Conservation (phyloP, 371 early-diverging fungal genomes). For the Chytridium lagenaria region DNA sequence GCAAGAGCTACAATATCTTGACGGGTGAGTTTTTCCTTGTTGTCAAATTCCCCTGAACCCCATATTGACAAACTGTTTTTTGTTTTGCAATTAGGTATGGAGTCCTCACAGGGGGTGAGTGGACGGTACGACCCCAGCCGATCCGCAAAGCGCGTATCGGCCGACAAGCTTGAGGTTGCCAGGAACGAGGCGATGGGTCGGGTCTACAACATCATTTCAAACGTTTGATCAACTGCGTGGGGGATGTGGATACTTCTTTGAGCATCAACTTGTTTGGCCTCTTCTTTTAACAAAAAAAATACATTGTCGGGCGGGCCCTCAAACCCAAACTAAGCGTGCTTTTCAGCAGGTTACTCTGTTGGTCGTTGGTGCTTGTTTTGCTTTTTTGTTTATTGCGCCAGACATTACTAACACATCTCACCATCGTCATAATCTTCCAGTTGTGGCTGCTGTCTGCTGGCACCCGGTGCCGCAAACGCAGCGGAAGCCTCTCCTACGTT, state of each 20-base stretch:
- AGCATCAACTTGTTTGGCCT: neutral
- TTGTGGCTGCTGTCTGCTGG: neutral
- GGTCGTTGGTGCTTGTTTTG: too few species aligned
- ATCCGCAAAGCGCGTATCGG: constrained; percentile 23
- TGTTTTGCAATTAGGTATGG: neutral
- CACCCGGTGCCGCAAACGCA: neutral
- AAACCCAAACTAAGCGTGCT: too few species aligned
- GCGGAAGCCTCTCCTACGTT: neutral
- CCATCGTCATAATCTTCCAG: constrained; percentile 4
- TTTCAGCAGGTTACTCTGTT: too few species aligned
- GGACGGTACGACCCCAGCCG: constrained; percentile 17
- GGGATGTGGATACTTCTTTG: neutral
- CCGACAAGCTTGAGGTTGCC: constrained; percentile 21
- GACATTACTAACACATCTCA: neutral
- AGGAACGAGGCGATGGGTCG: constrained; percentile 6
- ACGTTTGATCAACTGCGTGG: constrained; percentile 2
- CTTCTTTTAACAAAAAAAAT: neutral
- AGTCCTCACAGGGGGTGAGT: neutral
- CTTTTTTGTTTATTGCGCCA: neutral
- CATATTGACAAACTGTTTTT: neutral
- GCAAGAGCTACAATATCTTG: constrained; percentile 25
- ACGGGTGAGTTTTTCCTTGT: constrained; percentile 16
- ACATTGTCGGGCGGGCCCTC: neutral
- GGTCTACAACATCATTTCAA: constrained; percentile 31
- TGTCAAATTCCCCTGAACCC: neutral